Evolutionary conservation across 805 yeast genomes (phyloP), one percentile per base, ranked within the genome.

Genomic region (Ogataea parapolymorpha): DNA sequence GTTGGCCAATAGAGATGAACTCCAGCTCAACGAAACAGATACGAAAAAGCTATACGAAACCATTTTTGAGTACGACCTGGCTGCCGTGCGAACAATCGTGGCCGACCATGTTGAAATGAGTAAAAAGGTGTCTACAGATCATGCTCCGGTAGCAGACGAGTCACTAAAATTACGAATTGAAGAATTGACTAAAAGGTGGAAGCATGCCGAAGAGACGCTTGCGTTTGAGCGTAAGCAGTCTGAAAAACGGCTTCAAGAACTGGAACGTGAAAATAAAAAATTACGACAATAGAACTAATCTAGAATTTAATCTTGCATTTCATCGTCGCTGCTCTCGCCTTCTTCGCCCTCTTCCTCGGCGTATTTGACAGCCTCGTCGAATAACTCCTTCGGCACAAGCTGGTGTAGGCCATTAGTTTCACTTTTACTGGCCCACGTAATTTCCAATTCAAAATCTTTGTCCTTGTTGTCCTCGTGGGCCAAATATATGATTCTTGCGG

Each of bases 381-480:
- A 70, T 49, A 91, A 64, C 13, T 79, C 91, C 31, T 77, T 80
- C 17, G 96, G 95, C 31, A 93, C 86, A 51, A 78, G 75, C 60
- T 80, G 77, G 62, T 93, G 98, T 45, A 70, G 61, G 13, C 96
- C 95, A 5, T 74, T 75, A 6, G 97, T 91, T 57, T 83, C 91
- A 22, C 77, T 74, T 26, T 62, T 58, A 26, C 91, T 80, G 40
- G 80, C 80, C 99, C 99, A 93, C 51, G 93, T 78, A 56, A 93
- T 74, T 60, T 93, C 99, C 50, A 93, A 74, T 67, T 93, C 99
- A 61, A 89, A 93, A 45, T 90, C 98, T 66, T 91, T 93, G 62
- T 93, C 99, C 65, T 91, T 93, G 66, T 89, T 88, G 59, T 93
- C 99, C 67, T 93, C 99, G 59, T 95, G 99, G 1, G 98, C 97